These are phyloP conservation scores for Trypethelium eluteriae DNA, from an alignment of 495 filamentous ascomycete species.

Conservation along the genomic window DNA sequence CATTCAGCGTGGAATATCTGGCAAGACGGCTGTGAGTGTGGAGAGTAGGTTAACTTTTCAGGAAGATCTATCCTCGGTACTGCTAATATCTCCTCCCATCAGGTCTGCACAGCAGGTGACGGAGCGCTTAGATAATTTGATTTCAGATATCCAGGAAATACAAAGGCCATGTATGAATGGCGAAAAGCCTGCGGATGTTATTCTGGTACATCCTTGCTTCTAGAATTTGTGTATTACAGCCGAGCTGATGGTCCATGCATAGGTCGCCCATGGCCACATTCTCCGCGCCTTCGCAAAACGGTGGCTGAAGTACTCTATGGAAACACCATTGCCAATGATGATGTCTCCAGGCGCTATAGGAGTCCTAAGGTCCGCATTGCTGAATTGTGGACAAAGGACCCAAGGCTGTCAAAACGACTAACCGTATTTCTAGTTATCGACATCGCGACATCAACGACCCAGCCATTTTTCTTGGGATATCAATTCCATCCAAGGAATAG, in stretches of 20 bases:
- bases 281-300: constrained; percentile 84
- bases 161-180: constrained; percentile 47
- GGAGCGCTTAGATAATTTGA: constrained; percentile 62
- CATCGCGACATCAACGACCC: constrained; percentile 61
- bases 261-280: constrained; percentile 75
- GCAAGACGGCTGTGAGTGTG: constrained; percentile 69
- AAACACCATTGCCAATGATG: constrained; percentile 58
- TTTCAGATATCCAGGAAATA: constrained; percentile 60
- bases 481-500: constrained; percentile 21
- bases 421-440: constrained; percentile 48
- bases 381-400: too few species aligned
- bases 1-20: constrained; percentile 70
- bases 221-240: not conserved
- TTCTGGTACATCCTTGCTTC: constrained; percentile 38
- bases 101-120: constrained; percentile 61
- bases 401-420: not conserved
- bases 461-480: constrained; percentile 47
- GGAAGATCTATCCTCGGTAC: not conserved
- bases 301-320: constrained; percentile 65
- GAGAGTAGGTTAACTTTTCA: constrained; percentile 44
- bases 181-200: constrained; percentile 48
- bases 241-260: not conserved
- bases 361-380: constrained; percentile 54
- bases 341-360: constrained; percentile 80
- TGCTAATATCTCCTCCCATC: not conserved